A percentile compares a stretch with the other conserved stretches of the same genome.
Conservation (phyloP, 2,329 filamentous ascomycete genomes). For the Cladosporium sp. region DNA sequence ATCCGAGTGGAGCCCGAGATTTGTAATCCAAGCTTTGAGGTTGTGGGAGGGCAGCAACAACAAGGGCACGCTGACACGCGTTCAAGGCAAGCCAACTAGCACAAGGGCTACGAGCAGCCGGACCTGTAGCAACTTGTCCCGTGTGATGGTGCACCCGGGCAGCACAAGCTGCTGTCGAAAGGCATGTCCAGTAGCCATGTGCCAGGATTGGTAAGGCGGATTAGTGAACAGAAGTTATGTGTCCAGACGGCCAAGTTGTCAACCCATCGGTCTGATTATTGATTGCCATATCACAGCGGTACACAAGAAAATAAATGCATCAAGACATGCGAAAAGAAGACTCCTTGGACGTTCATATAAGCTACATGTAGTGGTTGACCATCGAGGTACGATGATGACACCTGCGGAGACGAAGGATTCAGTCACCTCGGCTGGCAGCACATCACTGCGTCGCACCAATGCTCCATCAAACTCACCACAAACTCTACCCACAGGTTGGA, state of each 20-base stretch:
- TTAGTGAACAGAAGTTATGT: not conserved
- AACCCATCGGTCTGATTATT: too few relatives aligned
- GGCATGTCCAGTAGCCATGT: not conserved
- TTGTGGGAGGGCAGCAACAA: too few relatives aligned
- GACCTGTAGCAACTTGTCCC: too few relatives aligned
- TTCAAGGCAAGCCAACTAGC: not conserved
- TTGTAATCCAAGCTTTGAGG: not conserved
- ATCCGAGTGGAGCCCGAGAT: not conserved
- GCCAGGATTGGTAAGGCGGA: not conserved
- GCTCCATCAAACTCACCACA: not conserved
- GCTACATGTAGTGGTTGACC: not conserved
- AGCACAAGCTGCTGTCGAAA: not conserved
- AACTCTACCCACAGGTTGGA: not conserved
- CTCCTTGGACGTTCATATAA: too few relatives aligned
- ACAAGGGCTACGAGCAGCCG: not conserved
- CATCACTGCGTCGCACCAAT: too few relatives aligned
- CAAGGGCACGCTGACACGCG: not conserved
- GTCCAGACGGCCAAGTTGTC: not conserved
- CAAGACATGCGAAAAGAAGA: not conserved
- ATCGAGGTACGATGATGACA: not conserved
- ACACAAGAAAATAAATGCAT: not conserved
- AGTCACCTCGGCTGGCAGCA: not conserved
- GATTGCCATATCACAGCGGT: not conserved
- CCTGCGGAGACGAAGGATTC: not conserved
- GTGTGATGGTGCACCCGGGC: too few relatives aligned